Evolutionary conservation across 2,329 filamentous ascomycete species (phyloP).

Genomic region (Verruconis gallopava): DNA sequence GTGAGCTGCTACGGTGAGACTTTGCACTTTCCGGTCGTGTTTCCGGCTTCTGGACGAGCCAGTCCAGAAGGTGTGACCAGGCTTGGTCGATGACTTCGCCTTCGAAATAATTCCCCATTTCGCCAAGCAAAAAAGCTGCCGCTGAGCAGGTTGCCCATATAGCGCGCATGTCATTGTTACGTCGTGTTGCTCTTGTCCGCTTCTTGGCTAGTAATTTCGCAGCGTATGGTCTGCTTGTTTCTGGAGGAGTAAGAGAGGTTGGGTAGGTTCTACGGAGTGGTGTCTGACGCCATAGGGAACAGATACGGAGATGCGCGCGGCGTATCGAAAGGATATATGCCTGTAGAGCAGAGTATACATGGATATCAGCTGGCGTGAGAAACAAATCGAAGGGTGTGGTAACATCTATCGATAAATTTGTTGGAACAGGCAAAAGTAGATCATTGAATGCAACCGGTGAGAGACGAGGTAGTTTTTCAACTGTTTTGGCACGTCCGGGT

Average conservation of each 20-base stretch:
- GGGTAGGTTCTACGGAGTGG: conserved; percentile 66
- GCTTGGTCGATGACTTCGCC: conserved; percentile 73
- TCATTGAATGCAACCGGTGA: conserved; percentile 55
- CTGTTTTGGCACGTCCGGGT: conserved; percentile 25
- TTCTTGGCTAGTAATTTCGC: conserved; percentile 47
- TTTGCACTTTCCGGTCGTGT: neutral
- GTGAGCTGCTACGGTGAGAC: neutral
- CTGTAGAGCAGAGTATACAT: conserved; percentile 73
- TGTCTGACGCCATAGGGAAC: conserved; percentile 76
- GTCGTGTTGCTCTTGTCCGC: conserved; percentile 48
- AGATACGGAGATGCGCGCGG: conserved; percentile 71
- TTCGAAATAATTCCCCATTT: conserved; percentile 79
- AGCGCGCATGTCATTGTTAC: conserved; percentile 58
- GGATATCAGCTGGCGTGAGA: conserved; percentile 60
- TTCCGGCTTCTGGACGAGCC: conserved; percentile 29
- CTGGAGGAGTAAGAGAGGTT: conserved; percentile 51
- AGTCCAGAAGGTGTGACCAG: conserved; percentile 66
- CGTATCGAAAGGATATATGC: conserved; percentile 77
- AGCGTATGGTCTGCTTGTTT: conserved; percentile 48
- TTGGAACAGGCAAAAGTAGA: conserved; percentile 67
- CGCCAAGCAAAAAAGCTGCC: conserved; percentile 77
- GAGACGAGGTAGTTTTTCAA: conserved; percentile 25
- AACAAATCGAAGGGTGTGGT: conserved; percentile 78
- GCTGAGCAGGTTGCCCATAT: conserved; percentile 86
- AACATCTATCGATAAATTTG: conserved; percentile 57